A percentile compares a stretch with the other conserved stretches of the same genome.
Conservation (phyloP, 2,329 filamentous ascomycete genomes). For the Ilyonectria mors-panacis region DNA sequence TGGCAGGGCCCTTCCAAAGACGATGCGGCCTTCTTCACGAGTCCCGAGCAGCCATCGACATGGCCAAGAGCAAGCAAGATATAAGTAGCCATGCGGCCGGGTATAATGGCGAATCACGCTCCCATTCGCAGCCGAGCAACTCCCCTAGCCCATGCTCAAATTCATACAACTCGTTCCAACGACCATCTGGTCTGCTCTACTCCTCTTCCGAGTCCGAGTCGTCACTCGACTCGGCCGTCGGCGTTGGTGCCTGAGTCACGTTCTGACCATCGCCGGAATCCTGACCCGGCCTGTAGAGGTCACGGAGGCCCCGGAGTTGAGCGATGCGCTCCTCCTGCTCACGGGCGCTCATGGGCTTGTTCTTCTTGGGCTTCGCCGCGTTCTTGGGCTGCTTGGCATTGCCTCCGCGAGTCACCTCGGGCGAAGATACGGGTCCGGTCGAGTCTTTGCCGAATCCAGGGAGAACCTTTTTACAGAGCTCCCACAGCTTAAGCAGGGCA, state of each 20-base stretch:
- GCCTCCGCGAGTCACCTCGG: constrained; percentile 49
- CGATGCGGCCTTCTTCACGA: constrained; percentile 34
- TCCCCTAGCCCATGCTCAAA: constrained; percentile 41
- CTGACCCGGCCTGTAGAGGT: constrained; percentile 56
- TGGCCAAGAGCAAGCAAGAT: constrained; percentile 40
- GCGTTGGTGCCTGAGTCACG: constrained; percentile 47
- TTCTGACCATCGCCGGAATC: constrained; percentile 50
- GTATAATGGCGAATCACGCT: constrained; percentile 48
- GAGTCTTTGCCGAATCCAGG: constrained; percentile 57
- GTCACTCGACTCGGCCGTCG: constrained; percentile 56
- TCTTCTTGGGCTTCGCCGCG: constrained; percentile 74
- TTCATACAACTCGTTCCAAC: constrained; percentile 44
- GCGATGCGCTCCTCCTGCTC: constrained; percentile 78
- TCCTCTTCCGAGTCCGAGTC: constrained; percentile 65
- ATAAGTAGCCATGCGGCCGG: constrained; percentile 47
- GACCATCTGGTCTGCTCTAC: constrained; percentile 47
- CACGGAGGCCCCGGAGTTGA: constrained; percentile 69
- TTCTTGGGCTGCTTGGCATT: constrained; percentile 51
- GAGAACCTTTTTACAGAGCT: constrained; percentile 61
- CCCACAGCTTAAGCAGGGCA: constrained; percentile 68
- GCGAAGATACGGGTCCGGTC: constrained; percentile 46
- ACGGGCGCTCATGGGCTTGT: constrained; percentile 81
- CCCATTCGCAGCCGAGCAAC: constrained; percentile 40
- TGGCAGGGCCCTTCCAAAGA: constrained; percentile 24
- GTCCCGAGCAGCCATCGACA: constrained; percentile 28